Base-by-base conservation (phyloP, 192 early-diverging fungal species). In the Linnemannia schmuckeri region DNA sequence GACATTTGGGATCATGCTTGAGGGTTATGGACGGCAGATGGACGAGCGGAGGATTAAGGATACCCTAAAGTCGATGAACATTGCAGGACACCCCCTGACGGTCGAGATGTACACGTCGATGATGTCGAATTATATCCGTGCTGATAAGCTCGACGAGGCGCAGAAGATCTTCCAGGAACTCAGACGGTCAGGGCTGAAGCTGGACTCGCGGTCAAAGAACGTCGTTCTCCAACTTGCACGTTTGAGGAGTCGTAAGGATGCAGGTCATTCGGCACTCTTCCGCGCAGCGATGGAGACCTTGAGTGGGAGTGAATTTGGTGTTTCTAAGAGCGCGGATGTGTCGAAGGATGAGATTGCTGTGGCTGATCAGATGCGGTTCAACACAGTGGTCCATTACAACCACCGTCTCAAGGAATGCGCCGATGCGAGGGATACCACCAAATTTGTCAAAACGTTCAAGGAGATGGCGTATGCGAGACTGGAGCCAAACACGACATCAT, bases 51-150 rank as follows among this genome's bases (percentile, higher is more conserved):
- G 74, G 76, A 74, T 87, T 76, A 70, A 75, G 10, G 37, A 40
- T 38, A 73, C 66, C 0, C 72, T 87, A 0, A 77, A 68, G 61
- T 24, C 79, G 18, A 20, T 87, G 37, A 15, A 74, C 20, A 35
- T 41, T 66, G 44, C 79, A 7, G 85, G 79, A 47, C 70, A 41
- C 13, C 17, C 24, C 4, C 76, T 76, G 44, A 87, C 70, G 22
- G 37, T 87, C 22, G 57, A 57, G 71, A 87, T 87, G 22, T 87
- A 81, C n/a, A 87, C 85, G 4, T 87, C 85, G 3, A 24, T 87
- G 71, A 81, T 87, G 38, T 41, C 70, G 20, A 87, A 81, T 35
- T 87, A 81, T 57, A 78, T 87, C 66, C 54, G 79, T 42, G 85
- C 79, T 1, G 79, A 76, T 18, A 52, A 76, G 22, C 37, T 87